phyloP scores from a whole-genome alignment of 2,329 filamentous ascomycete species.

The Acrocalymma vagum region DNA sequence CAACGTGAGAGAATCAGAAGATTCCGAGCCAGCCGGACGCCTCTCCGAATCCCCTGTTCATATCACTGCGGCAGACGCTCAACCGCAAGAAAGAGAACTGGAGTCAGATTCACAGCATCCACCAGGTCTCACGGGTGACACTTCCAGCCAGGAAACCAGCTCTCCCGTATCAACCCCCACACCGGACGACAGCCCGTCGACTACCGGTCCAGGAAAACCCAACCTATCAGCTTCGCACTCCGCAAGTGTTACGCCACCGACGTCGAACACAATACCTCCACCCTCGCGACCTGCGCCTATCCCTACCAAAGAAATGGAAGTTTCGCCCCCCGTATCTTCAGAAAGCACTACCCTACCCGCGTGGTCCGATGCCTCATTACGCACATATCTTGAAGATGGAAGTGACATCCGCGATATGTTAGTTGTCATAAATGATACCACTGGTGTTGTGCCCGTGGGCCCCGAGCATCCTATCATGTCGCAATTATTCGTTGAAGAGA shows the following conservation, averaged over 20 bases:
- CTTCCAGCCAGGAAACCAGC: conserved; percentile 70
- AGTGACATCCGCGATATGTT: conserved; percentile 90
- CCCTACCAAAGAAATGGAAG: conserved; percentile 31
- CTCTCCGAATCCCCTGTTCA: conserved; percentile 75
- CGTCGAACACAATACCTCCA: conserved; percentile 27
- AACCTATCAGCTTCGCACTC: conserved; percentile 25
- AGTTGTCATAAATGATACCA: conserved; percentile 91
- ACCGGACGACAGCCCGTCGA: conserved; percentile 41
- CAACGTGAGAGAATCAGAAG: conserved; percentile 23
- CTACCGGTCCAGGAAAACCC: conserved; percentile 33
- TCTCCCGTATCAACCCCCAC: conserved; percentile 48
- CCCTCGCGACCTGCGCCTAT: conserved; percentile 49
- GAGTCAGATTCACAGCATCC: conserved; percentile 54
- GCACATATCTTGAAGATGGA: conserved; percentile 90
- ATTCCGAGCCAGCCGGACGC: conserved; percentile 33
- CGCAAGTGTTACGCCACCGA: conserved; percentile 30
- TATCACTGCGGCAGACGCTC: conserved; percentile 65
- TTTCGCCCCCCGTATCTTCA: conserved; percentile 39
- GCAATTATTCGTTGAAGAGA: conserved; percentile 85
- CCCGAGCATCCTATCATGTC: conserved; percentile 86
- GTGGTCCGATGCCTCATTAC: conserved; percentile 88
- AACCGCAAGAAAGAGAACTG: conserved; percentile 37
- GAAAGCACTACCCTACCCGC: conserved; percentile 65
- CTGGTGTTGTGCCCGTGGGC: conserved; percentile 78
- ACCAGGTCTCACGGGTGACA: conserved; percentile 74